Base-by-base conservation (phyloP, 495 filamentous ascomycete species). In the Platismatia glauca region DNA sequence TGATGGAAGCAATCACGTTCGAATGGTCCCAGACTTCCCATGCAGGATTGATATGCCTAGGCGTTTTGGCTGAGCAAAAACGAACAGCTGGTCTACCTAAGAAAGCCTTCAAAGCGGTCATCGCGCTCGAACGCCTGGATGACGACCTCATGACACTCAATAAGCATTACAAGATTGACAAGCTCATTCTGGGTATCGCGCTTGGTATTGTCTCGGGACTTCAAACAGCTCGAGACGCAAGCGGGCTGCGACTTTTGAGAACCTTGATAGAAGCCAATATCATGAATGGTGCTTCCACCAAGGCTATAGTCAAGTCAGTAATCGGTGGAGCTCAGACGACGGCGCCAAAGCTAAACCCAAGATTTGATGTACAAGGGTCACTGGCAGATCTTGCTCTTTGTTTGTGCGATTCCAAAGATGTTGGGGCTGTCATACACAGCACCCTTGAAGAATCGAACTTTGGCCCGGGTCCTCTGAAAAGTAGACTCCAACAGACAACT, bases 1-100 rank as follows among this genome's bases (percentile, higher is more conserved):
- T 97, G 65, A 96, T 97, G 92, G 87, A 92, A 66, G 88, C 89
- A 53, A 79, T 97, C 27, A 86, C 86, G 15, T 75, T 74, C 29
- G 87, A 87, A 9, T 95, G 88, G 88, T 86, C 82, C 1, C 68
- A 76, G 31, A 92, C 87, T 0, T 67, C 83, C 5, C 79, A 82
- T 20, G 81, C 88, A 3, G 90, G 88, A n/a, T 76, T 97, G 24
- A 82, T 90, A 29, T 95, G 90, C 67, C 71, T 97, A 24, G 83
- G 87, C 35, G 82, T 95, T 37, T 72, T 97, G 33, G 86, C 91
- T 3, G 85, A 96, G 66, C 82, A 89, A 66, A 89, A 85, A 71
- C 81, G 86, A 41, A 69, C 71, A 12, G 57, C 69, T 1, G 66
- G 62, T 11, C 74, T 95, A 27, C 86, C 92, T 0, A 81, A 79